Base-by-base conservation (phyloP, 441 rosid species). In the Pelargonium australe region DNA sequence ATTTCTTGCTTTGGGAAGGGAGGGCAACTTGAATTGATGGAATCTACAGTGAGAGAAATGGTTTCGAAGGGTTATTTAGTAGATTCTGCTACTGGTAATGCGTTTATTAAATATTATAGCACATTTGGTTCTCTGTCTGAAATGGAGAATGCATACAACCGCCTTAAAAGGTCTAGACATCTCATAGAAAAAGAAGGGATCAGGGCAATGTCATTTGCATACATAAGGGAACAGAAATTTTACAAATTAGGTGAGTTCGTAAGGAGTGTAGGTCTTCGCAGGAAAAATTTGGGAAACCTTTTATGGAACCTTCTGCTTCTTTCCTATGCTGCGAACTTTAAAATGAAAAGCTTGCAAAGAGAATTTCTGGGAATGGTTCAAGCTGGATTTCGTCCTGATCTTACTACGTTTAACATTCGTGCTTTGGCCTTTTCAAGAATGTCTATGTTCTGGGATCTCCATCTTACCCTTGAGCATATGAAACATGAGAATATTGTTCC, bases 321-420 rank as follows among this genome's bases (percentile, higher is more conserved):
- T 40, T 86, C 91, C 2, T 87, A 76, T 76, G 97, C 92, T 9
- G 89, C 86, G 55, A 85, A 83, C 45, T 92, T 92, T 63, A 90
- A 94, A 81, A 87, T 87, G 96, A 91, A 91, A 71, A 87, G 78
- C 77, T 78, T 94, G 84, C 95, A 94, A 72, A 85, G 88, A 73
- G 95, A 87, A 47, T 88, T 86, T 79, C 41, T 85, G 71, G 73
- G 70, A 58, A 91, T 88, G 96, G 66, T 70, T 68, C 85, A 78
- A 20, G 71, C 86, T 6, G 90, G 90, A 53, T 87, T 90, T 66
- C 55, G 51, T 43, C 93, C 96, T 16, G 95, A 92, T 68, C 58
- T 92, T 60, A 86, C 86, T 12, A 81, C 95, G 0, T 90, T 90
- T 68, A 90, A 92, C 66, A 76, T 88, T 20, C 79, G 93, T 13